phyloP scores from a whole-genome alignment of 192 early-diverging fungal species.

The Coemansia sp. region DNA sequence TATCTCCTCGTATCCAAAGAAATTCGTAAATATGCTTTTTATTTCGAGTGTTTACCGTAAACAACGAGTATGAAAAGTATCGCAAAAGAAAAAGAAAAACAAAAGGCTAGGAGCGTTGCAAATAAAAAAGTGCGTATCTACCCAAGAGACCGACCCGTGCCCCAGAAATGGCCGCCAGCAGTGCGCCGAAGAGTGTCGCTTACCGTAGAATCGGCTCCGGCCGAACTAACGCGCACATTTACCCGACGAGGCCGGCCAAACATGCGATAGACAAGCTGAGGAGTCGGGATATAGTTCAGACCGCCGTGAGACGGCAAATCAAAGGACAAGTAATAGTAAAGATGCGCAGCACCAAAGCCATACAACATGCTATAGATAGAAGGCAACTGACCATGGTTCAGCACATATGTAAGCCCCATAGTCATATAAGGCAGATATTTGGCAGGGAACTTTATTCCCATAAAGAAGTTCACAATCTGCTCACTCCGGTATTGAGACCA shows the following conservation, averaged over 20 bases:
- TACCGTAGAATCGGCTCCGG: constrained; percentile 13
- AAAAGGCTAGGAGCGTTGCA: no score
- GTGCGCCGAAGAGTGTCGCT: constrained; percentile 22
- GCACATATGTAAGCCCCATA: constrained; percentile 55
- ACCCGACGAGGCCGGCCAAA: constrained; percentile 42
- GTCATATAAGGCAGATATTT: constrained; percentile 76
- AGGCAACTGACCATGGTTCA: constrained; percentile 38
- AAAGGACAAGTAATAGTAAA: constrained; percentile 71
- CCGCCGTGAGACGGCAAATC: constrained; percentile 66
- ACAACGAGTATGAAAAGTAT: not conserved
- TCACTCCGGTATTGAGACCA: constrained; percentile 68
- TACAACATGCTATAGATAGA: constrained; percentile 47
- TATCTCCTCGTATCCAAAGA: no score
- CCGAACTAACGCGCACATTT: constrained; percentile 6
- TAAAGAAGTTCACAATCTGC: constrained; percentile 61
- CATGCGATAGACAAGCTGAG: constrained; percentile 53
- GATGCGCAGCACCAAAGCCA: constrained; percentile 65
- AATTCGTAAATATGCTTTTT: constrained; percentile 4
- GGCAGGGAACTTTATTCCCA: constrained; percentile 70
- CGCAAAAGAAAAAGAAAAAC: not conserved
- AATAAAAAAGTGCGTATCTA: constrained; percentile 8
- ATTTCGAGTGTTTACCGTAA: not conserved
- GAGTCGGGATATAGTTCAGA: constrained; percentile 62
- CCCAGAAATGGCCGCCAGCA: constrained; percentile 54
- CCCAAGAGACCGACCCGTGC: constrained; percentile 47